Conservation (phyloP, 768 basidiomycete species). For the Termitomyces sp. region DNA sequence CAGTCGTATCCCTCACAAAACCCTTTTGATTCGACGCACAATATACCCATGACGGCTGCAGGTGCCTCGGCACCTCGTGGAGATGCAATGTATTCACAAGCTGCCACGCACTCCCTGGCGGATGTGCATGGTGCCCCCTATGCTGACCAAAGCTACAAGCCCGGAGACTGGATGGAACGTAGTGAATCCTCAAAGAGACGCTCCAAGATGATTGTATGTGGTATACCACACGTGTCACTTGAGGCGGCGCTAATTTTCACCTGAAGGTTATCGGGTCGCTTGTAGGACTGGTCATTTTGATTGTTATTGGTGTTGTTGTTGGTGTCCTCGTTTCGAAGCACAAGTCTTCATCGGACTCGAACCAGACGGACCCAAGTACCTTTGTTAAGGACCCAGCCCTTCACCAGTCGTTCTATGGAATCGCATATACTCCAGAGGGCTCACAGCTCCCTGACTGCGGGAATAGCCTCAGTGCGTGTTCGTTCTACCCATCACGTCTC, state of each 20-base stretch:
- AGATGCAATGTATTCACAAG: slow-evolving; percentile 16
- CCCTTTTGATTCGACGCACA: slow-evolving; percentile 14
- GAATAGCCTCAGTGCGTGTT: slow-evolving; percentile 37
- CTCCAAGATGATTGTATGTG: slow-evolving; percentile 20
- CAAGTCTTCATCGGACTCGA: slow-evolving; percentile 20
- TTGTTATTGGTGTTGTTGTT: slow-evolving; percentile 46
- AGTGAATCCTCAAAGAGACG: slow-evolving; percentile 9
- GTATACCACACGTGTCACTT: neutral
- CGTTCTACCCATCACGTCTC: neutral
- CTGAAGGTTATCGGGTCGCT: slow-evolving; percentile 43
- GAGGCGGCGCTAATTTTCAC: neutral
- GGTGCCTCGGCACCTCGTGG: slow-evolving; percentile 6
- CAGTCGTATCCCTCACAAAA: slow-evolving; percentile 8
- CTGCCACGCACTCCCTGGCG: slow-evolving; percentile 11
- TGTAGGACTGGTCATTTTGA: slow-evolving; percentile 30
- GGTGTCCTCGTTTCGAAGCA: slow-evolving; percentile 49
- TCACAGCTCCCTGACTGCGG: slow-evolving; percentile 72
- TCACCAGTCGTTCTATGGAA: slow-evolving; percentile 74
- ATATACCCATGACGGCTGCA: slow-evolving; percentile 15
- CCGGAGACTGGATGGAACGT: slow-evolving; percentile 17
- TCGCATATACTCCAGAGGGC: slow-evolving; percentile 82
- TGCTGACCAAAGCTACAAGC: slow-evolving; percentile 11
- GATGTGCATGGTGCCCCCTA: slow-evolving; percentile 8
- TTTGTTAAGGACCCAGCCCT: slow-evolving; percentile 69
- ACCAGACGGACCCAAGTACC: slow-evolving; percentile 65